Base-by-base conservation (phyloP, 116 monocot species). In the Posidonia oceanica region DNA sequence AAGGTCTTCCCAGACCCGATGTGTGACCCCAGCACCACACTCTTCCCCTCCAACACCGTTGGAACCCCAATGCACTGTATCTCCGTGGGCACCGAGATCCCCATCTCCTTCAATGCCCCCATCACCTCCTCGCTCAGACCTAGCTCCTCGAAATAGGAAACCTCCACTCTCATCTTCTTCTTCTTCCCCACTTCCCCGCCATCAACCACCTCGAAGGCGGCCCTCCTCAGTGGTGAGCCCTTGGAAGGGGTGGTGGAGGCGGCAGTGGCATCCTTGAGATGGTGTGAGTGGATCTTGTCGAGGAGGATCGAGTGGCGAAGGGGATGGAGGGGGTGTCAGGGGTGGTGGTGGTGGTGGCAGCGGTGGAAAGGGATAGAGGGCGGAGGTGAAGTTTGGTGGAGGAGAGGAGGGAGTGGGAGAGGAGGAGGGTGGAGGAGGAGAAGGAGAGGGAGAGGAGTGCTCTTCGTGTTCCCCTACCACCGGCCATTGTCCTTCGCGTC, bases 1-100 rank as follows among this genome's bases (percentile, higher is more conserved):
- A 96, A 73, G 20, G 96, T 96, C 77, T 96, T 96, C 62, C 96
- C 96, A 0, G 91, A 96, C 6, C 96, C 96, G 12, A 91, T 96
- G 54, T 96, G 96, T 16, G 91, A 91, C 12, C 91, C 96, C 60
- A 96, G 56, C 18, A 89, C 96, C 5, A 96, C 86, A 60, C 82
- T 91, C 66, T 76, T 77, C 22, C 91, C 83, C 44, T 82, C 78
- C 63, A 96, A 74, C 64, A 96, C 88, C 0, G 87, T 83, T 1
- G 91, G 86, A 40, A 96, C 76, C 1, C 87, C 91, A 48, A 96
- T 81, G 38, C 83, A 74, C 74, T 96, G 96, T 16, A 96, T 96
- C 80, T 96, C 96, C 18, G 91, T 91, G 10, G 96, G 96, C 40
- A 69, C 81, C 11, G 83, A 79, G 55, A 96, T 96, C 59, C 76